Evolutionary conservation across 1,139 yeast genomes (phyloP).

Genomic region (Zygoascus sp.): DNA sequence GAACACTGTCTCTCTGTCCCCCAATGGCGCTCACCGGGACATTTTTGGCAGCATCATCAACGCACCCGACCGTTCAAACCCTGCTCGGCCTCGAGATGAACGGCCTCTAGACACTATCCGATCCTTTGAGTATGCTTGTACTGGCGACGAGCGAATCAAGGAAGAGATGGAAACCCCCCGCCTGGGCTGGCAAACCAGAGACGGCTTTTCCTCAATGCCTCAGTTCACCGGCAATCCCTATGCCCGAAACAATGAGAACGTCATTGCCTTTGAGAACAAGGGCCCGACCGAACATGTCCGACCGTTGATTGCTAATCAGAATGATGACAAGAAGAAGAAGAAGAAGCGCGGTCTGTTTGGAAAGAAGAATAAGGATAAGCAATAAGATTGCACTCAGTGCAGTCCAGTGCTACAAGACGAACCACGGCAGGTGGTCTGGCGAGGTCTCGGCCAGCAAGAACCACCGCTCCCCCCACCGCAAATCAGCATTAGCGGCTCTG

Average conservation of each 20-base stretch:
- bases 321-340: constrained; percentile 49
- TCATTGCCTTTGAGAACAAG: constrained; percentile 37
- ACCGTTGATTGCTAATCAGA: constrained; percentile 20
- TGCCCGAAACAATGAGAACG: constrained; percentile 41
- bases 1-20: constrained; percentile 41
- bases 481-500: no score
- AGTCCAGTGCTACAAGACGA: no score
- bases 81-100: constrained; percentile 87
- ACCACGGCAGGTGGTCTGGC: no score
- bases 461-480: no score
- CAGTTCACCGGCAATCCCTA: constrained; percentile 38
- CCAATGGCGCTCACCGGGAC: constrained; percentile 53
- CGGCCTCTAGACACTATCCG: constrained; percentile 94
- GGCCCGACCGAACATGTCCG: constrained; percentile 17
- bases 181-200: constrained; percentile 73
- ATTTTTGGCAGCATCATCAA: constrained; percentile 75
- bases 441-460: no score
- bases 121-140: constrained; percentile 85
- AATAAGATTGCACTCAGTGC: no score
- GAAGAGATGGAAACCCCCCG: constrained; percentile 75
- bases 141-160: constrained; percentile 74
- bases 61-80: constrained; percentile 82
- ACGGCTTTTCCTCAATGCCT: constrained; percentile 47
- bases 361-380: constrained; percentile 62
- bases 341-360: constrained; percentile 76